A percentile compares a stretch with the other conserved stretches of the same genome.
phyloP scores from a whole-genome alignment of 2,329 filamentous ascomycete species.

The Samsoniella hepiali region DNA sequence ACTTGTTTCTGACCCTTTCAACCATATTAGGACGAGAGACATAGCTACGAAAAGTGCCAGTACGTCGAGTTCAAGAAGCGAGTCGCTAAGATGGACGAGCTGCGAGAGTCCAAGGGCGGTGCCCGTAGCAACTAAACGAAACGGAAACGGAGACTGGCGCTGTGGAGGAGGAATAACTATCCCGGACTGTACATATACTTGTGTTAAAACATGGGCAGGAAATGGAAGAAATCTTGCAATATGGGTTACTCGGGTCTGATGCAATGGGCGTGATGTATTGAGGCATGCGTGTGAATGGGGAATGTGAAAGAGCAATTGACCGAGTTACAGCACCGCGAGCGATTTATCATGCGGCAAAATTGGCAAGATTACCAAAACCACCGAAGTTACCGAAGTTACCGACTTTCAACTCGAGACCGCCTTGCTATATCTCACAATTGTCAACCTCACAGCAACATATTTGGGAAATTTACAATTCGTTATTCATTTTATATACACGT shows the following conservation, averaged over 20 bases:
- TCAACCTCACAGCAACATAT: neutral
- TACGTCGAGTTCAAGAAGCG: slow-evolving; percentile 99
- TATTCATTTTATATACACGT: slow-evolving; percentile 4
- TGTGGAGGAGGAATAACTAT: slow-evolving; percentile 12
- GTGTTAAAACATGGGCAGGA: slow-evolving; percentile 24
- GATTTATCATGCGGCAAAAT: neutral
- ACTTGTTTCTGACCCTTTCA: neutral
- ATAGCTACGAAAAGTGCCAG: slow-evolving; percentile 98
- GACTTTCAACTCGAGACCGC: neutral
- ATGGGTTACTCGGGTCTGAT: neutral
- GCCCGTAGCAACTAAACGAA: slow-evolving; percentile 72
- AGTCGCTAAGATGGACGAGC: slow-evolving; percentile 97
- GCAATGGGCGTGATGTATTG: slow-evolving; percentile 6
- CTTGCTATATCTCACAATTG: neutral
- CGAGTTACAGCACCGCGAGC: neutral
- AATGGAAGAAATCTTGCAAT: slow-evolving; percentile 14
- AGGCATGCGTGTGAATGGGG: neutral
- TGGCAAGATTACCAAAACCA: neutral
- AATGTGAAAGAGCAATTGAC: neutral
- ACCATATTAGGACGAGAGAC: slow-evolving; percentile 74
- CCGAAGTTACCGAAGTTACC: neutral
- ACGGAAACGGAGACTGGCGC: neutral
- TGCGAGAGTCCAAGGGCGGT: slow-evolving; percentile 80
- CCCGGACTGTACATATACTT: slow-evolving; percentile 32
- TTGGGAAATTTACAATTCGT: neutral